Evolutionary conservation across 345 rosid species (phyloP).

Genomic region (Eutrema yunnanense): DNA sequence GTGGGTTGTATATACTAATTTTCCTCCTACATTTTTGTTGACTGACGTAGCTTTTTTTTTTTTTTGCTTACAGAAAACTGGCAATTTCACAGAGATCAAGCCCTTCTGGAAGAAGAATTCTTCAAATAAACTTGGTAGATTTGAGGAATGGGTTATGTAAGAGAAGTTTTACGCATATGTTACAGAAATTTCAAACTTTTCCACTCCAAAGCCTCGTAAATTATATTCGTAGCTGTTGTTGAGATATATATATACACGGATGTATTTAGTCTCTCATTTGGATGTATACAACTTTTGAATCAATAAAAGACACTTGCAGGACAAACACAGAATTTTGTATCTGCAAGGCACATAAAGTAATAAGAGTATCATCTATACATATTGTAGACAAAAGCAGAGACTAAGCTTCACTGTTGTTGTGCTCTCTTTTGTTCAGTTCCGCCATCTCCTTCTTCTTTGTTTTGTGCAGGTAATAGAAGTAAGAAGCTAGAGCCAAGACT

Average conservation of each 20-base stretch:
- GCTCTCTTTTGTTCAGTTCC: slow-evolving; percentile 19
- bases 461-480: slow-evolving; percentile 20
- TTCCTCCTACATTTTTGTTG: not conserved
- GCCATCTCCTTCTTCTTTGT: slow-evolving; percentile 17
- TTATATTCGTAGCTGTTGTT: slow-evolving; percentile 22
- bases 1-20: not conserved
- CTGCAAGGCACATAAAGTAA: slow-evolving; percentile 9
- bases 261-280: slow-evolving; percentile 12
- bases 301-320: slow-evolving; percentile 3
- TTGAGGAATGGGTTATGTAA: slow-evolving; percentile 27
- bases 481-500: slow-evolving; percentile 30
- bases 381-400: slow-evolving; percentile 9
- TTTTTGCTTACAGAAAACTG: slow-evolving; percentile 18
- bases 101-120: slow-evolving; percentile 29
- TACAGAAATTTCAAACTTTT: not conserved
- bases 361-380: slow-evolving; percentile 7
- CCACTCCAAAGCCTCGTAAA: not conserved
- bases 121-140: slow-evolving; percentile 15
- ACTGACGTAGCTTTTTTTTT: not conserved
- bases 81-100: slow-evolving; percentile 26
- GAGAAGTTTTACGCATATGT: slow-evolving; percentile 4
- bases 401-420: slow-evolving; percentile 12
- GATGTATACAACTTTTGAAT: slow-evolving; percentile 15
- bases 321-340: not conserved
- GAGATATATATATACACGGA: slow-evolving; percentile 11